A percentile compares a stretch with the other conserved stretches of the same genome.
These are phyloP conservation scores for Cladosporium cucumerinum DNA, from an alignment of 2,329 filamentous ascomycete species.

Conservation along the genomic window DNA sequence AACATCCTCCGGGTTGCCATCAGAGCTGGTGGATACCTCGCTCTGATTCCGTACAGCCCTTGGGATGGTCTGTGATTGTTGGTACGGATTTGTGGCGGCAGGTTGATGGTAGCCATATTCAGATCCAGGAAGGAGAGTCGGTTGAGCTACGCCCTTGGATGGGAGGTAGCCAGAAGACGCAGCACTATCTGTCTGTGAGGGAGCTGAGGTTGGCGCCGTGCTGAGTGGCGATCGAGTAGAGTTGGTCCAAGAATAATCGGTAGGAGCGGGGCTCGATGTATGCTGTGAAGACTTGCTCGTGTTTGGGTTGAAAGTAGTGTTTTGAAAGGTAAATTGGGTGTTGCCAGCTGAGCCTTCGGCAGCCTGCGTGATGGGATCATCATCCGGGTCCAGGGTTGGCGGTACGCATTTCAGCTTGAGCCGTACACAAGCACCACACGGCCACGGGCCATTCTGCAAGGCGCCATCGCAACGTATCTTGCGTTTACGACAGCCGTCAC, in stretches of 20 bases:
- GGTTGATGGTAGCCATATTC: constrained; percentile 7
- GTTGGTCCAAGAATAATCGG: constrained; percentile 15
- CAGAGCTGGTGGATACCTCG: constrained; percentile 27
- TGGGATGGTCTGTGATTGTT: constrained; percentile 20
- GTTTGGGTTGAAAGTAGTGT: constrained; percentile 23
- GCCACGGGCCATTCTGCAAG: constrained; percentile 88
- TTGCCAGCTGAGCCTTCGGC: constrained; percentile 24
- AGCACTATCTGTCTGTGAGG: constrained; percentile 15
- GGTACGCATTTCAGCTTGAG: constrained; percentile 91
- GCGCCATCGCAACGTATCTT: constrained; percentile 99
- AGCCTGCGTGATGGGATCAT: constrained; percentile 39
- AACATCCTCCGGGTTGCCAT: constrained; percentile 33
- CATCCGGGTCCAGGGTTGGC: constrained; percentile 75
- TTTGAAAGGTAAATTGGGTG: constrained; percentile 32
- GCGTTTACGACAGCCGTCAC: constrained; percentile 86
- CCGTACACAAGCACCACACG: constrained; percentile 87
- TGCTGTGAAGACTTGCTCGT: constrained; percentile 10
- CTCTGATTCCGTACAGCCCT: constrained; percentile 26
- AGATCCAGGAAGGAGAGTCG: constrained; percentile 18
- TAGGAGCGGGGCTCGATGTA: constrained; percentile 10
- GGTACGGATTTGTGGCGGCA: constrained; percentile 17
- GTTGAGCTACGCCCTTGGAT: constrained; percentile 24
- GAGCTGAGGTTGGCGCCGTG: constrained; percentile 20
- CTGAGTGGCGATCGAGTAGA: constrained; percentile 13
- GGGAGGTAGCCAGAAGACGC: constrained; percentile 22